A percentile compares a stretch with the other conserved stretches of the same genome.
Conservation (phyloP, 495 filamentous ascomycete genomes). For the Hypoxylon lenormandii region DNA sequence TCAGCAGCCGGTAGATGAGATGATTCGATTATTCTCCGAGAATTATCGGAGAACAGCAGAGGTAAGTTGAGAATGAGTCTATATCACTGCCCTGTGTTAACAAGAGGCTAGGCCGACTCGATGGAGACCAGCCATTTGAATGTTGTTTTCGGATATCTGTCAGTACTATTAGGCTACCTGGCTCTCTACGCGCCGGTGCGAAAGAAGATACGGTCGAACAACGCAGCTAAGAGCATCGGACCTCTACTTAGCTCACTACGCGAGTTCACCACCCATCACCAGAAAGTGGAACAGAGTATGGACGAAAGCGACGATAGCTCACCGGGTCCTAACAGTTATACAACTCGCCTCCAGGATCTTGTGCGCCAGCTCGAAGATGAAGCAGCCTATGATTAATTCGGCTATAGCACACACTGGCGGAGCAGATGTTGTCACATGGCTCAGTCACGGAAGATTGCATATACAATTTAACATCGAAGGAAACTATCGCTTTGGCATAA, state of each 20-base stretch:
- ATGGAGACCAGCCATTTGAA: constrained; percentile 85
- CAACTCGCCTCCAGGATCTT: constrained; percentile 69
- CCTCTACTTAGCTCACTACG: constrained; percentile 80
- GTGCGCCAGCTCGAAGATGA: constrained; percentile 58
- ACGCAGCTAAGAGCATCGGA: constrained; percentile 70
- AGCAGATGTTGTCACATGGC: constrained; percentile 10
- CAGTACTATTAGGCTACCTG: constrained; percentile 83
- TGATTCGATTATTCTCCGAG: constrained; percentile 66
- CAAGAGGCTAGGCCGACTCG: constrained; percentile 75
- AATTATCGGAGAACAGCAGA: constrained; percentile 62
- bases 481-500: constrained; percentile 21
- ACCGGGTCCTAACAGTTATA: constrained; percentile 63
- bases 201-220: constrained; percentile 60
- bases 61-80: constrained; percentile 53
- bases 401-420: background rate
- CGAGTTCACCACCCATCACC: constrained; percentile 84
- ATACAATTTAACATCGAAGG: constrained; percentile 25
- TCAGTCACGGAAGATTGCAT: constrained; percentile 13
- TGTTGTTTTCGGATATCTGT: constrained; percentile 90
- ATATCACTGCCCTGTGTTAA: constrained; percentile 28
- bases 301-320: constrained; percentile 62
- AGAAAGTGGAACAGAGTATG: constrained; percentile 72
- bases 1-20: constrained; percentile 56
- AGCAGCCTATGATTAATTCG: constrained; percentile 35
- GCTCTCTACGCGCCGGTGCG: constrained; percentile 70